phyloP scores from a whole-genome alignment of 2,329 filamentous ascomycete genomes.

The Fusarium metavorans region DNA sequence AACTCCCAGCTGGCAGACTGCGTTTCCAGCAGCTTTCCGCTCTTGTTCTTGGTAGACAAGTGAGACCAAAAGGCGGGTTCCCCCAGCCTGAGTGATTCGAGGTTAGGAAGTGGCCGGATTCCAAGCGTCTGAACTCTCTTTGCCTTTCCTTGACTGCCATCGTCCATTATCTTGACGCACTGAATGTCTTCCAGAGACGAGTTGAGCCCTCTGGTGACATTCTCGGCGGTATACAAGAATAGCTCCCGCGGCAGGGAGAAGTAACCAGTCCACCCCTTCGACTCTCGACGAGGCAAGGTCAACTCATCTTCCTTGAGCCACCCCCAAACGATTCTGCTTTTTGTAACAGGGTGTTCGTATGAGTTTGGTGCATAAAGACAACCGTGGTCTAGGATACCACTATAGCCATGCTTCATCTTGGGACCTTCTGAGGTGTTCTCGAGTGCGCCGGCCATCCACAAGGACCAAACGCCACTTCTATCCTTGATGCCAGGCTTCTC shows the following conservation, averaged over 20 bases:
- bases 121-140: constrained; percentile 58
- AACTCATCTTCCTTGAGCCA: constrained; percentile 66
- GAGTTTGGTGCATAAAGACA: constrained; percentile 62
- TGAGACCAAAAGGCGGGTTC: constrained; percentile 26
- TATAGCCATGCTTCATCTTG: constrained; percentile 52
- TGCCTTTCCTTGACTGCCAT: constrained; percentile 11
- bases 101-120: constrained; percentile 45
- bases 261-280: constrained; percentile 62
- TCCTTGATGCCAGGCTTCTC: constrained; percentile 35
- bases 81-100: constrained; percentile 37
- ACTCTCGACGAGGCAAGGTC: constrained; percentile 54
- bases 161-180: constrained; percentile 50
- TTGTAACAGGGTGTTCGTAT: constrained; percentile 58
- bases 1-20: constrained; percentile 40
- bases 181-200: constrained; percentile 55
- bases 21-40: not conserved
- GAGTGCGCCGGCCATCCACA: constrained; percentile 59
- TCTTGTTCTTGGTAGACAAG: not conserved
- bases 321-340: constrained; percentile 57
- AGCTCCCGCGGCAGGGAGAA: constrained; percentile 60
- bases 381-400: constrained; percentile 62
- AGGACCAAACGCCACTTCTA: constrained; percentile 22
- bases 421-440: constrained; percentile 18
- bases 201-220: constrained; percentile 52
- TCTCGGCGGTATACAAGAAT: constrained; percentile 51